Conservation (phyloP, 2,329 filamentous ascomycete species). For the Aureobasidium vineae region DNA sequence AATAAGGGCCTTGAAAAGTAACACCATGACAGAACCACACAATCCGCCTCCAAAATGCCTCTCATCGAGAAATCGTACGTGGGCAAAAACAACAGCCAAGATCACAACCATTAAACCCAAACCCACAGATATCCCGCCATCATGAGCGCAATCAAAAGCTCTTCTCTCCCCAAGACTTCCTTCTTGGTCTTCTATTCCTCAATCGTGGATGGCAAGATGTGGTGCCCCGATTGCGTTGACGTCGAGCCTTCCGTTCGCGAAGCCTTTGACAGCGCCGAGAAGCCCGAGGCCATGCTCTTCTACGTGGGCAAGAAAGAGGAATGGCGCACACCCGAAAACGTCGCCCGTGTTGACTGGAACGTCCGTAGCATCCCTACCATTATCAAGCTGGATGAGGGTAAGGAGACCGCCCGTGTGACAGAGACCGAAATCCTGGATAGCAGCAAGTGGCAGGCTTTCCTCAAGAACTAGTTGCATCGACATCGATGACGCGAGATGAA, state of each 20-base stretch:
- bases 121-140: conserved; percentile 10
- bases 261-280: conserved; percentile 1
- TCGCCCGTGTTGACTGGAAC: conserved; percentile 18
- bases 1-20: neutral
- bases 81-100: neutral
- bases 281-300: conserved; percentile 10
- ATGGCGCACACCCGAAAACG: neutral
- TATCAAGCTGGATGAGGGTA: conserved; percentile 6
- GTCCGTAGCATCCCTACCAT: conserved; percentile 5
- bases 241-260: neutral
- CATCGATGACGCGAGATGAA: neutral
- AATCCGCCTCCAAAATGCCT: neutral
- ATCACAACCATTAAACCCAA: neutral
- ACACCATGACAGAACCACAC: neutral
- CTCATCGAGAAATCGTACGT: conserved; percentile 17
- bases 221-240: conserved; percentile 18
- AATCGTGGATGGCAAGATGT: conserved; percentile 8
- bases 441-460: conserved; percentile 16
- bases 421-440: conserved; percentile 14
- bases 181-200: conserved; percentile 18
- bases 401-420: conserved; percentile 4
- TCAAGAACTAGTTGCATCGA: neutral
- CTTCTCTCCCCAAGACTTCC: neutral
- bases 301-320: conserved; percentile 19
- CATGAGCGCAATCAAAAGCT: conserved; percentile 8